Evolutionary conservation across 352 stramenopile species (phyloP), one percentile per base, ranked within the genome.

Genomic region (Globisporangium okanoganense): DNA sequence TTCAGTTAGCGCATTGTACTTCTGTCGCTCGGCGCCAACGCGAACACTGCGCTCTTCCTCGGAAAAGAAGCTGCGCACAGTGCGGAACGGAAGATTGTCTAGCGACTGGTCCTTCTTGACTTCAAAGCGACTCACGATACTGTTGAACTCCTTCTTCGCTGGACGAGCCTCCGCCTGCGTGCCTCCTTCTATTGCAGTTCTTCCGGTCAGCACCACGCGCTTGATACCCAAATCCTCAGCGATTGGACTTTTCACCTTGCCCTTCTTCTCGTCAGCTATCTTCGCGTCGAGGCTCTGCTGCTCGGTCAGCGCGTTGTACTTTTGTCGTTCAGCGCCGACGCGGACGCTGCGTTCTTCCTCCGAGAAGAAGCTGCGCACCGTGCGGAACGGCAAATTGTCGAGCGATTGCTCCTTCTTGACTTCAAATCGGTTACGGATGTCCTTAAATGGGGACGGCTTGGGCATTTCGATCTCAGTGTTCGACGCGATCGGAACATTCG

Each of bases 311-410:
- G 65, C 64, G 20, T 85, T 76, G 25, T 79, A 83, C 57, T 85
- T 85, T 13, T 78, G 35, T n/a, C 77, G 79, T 40, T 81, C 76
- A 1, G 74, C 67, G 49, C 72, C 72, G 35, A 85, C 76, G 14
- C 62, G 70, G 35, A 85, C 50, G 41, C 76, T 83, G 20, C 76
- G 79, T 62, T 85, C 72, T 29, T 68, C 65, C 31, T 56, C 58
- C 3, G 66, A 77, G 60, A 85, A 85, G 52, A 85, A 85, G 20
- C 56, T 79, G 31, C 74, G 72, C n/a, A 85, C 76, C 2, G 76
- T 85, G 16, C 76, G 76, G 66, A 83, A 82, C 0, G 66, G 72
- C 14, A 85, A 36, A 16, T 75, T 76, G 48, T 85, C 76, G 3
- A 90, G 63, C 2, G 64, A 67, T 48, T 85, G 74, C 8, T 76